Evolutionary conservation across 2,329 filamentous ascomycete genomes (phyloP), one percentile per base, ranked within the genome.

Genomic region (Aspergillus transmontanensis): DNA sequence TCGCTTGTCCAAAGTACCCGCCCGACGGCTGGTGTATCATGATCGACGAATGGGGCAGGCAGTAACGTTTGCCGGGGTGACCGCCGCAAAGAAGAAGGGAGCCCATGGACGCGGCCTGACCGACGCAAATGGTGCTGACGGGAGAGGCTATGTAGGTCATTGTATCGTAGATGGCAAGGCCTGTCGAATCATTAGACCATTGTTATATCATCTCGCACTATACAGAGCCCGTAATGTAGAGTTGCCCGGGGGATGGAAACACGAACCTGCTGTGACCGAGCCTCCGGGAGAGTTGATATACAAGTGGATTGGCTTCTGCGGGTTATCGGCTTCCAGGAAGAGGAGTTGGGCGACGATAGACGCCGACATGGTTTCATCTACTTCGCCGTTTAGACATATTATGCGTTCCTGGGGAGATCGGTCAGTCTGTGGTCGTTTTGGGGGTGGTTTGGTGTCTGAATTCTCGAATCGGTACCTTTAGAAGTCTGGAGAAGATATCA

Each of bases 281-380:
- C 95, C 95, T 57, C 95, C 95, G 0, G 94, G 94, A 0, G 92
- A 96, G 82, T 99, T 97, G 78, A 99, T 99, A 79, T 99, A 99
- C 78, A 99, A 91, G 58, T 92, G 95, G 68, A 99, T 98, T 14
- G 93, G 91, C 78, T 97, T 97, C 61, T 96, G 89, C 4, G 94
- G 94, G 73, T 92, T 93, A 75, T 99, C 95, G 72, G 94, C 95
- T 84, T 99, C 96, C 78, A 99, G 93, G 86, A 94, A 99, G 67
- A 99, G 90, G 26, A 99, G 88, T 77, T 99, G 96, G 1, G 95
- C 93, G 32, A 98, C 94, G 67, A 98, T 93, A 48, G 91, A 92
- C n/a, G 95, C 94, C 43, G 93, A 96, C 69, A 95, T 88, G 48
- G 87, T 90, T 75, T 97, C 92, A 81, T 98, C 91, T 62, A 98